These are phyloP conservation scores for Penicillium bialowiezense DNA, from an alignment of 495 filamentous ascomycete species.

Conservation along the genomic window DNA sequence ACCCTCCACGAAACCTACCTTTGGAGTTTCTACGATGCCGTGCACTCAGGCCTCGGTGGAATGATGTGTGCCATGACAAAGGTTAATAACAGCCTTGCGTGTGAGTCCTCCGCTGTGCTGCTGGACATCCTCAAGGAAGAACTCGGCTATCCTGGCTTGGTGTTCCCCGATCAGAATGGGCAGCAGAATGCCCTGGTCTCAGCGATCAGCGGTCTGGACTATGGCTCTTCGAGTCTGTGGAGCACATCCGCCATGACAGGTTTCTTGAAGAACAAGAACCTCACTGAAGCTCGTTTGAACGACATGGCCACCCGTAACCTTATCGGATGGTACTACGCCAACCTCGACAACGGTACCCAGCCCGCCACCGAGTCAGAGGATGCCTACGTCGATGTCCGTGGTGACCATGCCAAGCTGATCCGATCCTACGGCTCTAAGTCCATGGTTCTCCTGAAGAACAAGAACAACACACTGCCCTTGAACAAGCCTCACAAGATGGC, in stretches of 20 bases:
- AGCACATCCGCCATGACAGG: constrained; percentile 13
- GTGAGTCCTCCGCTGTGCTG: constrained; percentile 54
- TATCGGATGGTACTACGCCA: constrained; percentile 48
- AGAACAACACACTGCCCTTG: constrained; percentile 51
- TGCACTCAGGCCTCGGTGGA: constrained; percentile 54
- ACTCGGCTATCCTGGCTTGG: constrained; percentile 51
- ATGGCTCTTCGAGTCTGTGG: constrained; percentile 19
- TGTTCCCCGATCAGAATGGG: constrained; percentile 50
- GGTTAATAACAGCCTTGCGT: constrained; percentile 60
- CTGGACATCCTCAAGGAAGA: constrained; percentile 55
- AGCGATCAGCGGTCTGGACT: constrained; percentile 16
- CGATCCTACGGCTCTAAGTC: constrained; percentile 53
- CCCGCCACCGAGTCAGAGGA: constrained; percentile 60
- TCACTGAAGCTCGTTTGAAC: constrained; percentile 45
- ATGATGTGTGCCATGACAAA: constrained; percentile 68
- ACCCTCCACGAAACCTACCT: constrained; percentile 70
- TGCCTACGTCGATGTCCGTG: constrained; percentile 60
- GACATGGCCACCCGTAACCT: constrained; percentile 56
- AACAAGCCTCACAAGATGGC: constrained; percentile 49
- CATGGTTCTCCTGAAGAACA: constrained; percentile 59
- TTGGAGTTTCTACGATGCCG: constrained; percentile 67
- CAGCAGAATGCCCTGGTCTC: constrained; percentile 45
- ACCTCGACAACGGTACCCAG: constrained; percentile 55
- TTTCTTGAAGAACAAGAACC: constrained; percentile 42
- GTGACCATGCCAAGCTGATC: constrained; percentile 48